Evolutionary conservation across 2,329 filamentous ascomycete species (phyloP).

Genomic region (Aureobasidium sp.): DNA sequence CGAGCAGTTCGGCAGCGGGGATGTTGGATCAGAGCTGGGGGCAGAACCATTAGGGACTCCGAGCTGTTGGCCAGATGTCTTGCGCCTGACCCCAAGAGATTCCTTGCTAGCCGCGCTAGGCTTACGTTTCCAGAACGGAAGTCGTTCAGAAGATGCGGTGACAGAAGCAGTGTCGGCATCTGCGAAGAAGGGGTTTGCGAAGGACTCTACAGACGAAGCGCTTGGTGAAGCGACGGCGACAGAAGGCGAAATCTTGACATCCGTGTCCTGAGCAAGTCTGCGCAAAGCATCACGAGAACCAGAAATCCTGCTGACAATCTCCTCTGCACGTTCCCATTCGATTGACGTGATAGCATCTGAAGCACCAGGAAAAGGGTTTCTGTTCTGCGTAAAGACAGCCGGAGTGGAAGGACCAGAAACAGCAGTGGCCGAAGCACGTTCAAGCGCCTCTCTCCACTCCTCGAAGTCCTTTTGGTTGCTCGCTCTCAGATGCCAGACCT

Average conservation of each 20-base stretch:
- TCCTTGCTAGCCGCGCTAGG: constrained; percentile 45
- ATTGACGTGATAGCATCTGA: constrained; percentile 10
- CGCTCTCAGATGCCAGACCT: constrained; percentile 90
- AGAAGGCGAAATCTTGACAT: constrained; percentile 48
- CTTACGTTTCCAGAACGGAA: constrained; percentile 90
- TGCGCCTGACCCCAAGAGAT: constrained; percentile 39
- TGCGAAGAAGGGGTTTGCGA: constrained; percentile 24
- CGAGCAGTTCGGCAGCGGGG: constrained; percentile 28
- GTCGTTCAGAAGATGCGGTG: constrained; percentile 43
- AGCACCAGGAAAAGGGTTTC: background rate
- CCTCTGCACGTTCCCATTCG: constrained; percentile 82
- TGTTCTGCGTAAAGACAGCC: background rate
- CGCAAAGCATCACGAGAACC: constrained; percentile 84
- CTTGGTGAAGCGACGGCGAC: constrained; percentile 23
- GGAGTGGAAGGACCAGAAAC: constrained; percentile 15
- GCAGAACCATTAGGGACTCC: constrained; percentile 37
- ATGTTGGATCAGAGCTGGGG: constrained; percentile 23
- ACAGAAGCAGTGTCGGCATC: constrained; percentile 23
- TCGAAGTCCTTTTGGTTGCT: constrained; percentile 76
- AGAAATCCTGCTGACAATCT: constrained; percentile 74
- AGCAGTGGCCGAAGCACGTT: constrained; percentile 56
- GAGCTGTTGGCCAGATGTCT: constrained; percentile 44
- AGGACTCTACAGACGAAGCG: constrained; percentile 19
- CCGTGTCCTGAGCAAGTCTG: constrained; percentile 76
- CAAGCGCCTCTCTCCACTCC: constrained; percentile 78